Base-by-base conservation (phyloP, 1,139 yeast genomes). In the Lodderomyces parapsilosis region DNA sequence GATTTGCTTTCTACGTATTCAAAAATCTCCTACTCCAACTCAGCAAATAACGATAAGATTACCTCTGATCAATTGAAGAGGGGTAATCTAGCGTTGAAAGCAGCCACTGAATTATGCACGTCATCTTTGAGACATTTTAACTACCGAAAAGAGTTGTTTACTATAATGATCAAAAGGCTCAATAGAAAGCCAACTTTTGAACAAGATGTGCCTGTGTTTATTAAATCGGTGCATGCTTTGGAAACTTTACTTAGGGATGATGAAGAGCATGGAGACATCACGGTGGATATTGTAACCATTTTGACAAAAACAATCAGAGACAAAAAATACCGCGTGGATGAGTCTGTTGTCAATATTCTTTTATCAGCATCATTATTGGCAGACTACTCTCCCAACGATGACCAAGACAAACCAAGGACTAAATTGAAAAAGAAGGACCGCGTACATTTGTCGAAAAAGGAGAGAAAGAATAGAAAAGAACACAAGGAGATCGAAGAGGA, bases 401-500 rank as follows among this genome's bases (percentile, higher is more conserved):
- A 71, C 34, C 69, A 69, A 22, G 70, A 71, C 34, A 70, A 66
- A 20, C 28, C 22, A 15, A 47, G 47, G 1, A 67, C 68, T 10
- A 85, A 83, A 56, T 43, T 84, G 34, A 83, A 80, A 59, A 90
- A 89, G 71, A 88, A 90, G 60, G 95, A 93, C 60, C 74, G 97
- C 53, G 88, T 87, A 6, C 96, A 91, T 68, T 66, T 91, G 43
- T 83, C 95, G 10, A 93, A 91, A 64, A 87, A 86, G 60, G 93
- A 91, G 64, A 77, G 86, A 53, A 93, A 93, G 57, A 85, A 81
- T 14, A 77, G 96, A 51, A 91, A 90, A 59, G 98, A 91, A 59
- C 74, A 86, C 56, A 87, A 86, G 55, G 82, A 76, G 51, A 91
- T 93, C 49, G 98, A 91, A 50, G 89, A 86, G 56, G 99, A 93